Evolutionary conservation across 2,329 filamentous ascomycete species (phyloP).

Genomic region (Epichloe amarillans): DNA sequence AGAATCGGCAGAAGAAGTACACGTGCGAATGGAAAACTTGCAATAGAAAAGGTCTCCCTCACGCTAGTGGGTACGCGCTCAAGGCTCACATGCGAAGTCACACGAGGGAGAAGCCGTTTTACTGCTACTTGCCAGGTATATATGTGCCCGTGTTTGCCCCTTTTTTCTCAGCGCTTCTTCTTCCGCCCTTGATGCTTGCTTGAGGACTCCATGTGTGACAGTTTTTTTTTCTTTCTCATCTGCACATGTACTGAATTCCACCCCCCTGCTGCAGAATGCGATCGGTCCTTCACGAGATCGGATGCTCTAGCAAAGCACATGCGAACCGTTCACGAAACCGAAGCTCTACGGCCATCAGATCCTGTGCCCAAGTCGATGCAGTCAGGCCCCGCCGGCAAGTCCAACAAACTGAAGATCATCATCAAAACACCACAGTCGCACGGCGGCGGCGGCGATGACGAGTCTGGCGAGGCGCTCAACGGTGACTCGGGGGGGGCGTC

Average conservation of each 20-base stretch:
- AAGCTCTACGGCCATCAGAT: slow-evolving; percentile 71
- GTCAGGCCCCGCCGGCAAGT: slow-evolving; percentile 28
- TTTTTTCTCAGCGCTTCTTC: not conserved
- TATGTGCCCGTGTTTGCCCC: slow-evolving; percentile 17
- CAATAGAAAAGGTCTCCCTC: slow-evolving; percentile 71
- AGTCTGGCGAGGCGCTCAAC: slow-evolving; percentile 37
- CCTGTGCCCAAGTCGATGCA: slow-evolving; percentile 60
- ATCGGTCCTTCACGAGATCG: slow-evolving; percentile 88
- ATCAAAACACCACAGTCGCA: slow-evolving; percentile 48
- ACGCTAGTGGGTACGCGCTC: slow-evolving; percentile 89
- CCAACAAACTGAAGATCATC: slow-evolving; percentile 47
- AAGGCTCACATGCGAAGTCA: slow-evolving; percentile 97
- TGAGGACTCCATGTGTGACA: not conserved
- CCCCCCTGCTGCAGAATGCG: slow-evolving; percentile 58
- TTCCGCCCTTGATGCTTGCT: not conserved
- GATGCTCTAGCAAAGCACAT: slow-evolving; percentile 96
- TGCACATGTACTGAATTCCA: not conserved
- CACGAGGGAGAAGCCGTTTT: slow-evolving; percentile 95
- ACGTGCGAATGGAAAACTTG: slow-evolving; percentile 97
- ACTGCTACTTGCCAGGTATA: slow-evolving; percentile 84
- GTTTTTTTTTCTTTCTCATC: slow-evolving; percentile 5
- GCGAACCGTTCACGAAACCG: slow-evolving; percentile 96
- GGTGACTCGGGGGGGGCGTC: slow-evolving; percentile 40
- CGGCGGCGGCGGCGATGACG: slow-evolving; percentile 36
- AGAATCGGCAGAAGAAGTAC: slow-evolving; percentile 87